Conservation (phyloP, 139 green algal genomes). For the Nannochloris sp. region DNA sequence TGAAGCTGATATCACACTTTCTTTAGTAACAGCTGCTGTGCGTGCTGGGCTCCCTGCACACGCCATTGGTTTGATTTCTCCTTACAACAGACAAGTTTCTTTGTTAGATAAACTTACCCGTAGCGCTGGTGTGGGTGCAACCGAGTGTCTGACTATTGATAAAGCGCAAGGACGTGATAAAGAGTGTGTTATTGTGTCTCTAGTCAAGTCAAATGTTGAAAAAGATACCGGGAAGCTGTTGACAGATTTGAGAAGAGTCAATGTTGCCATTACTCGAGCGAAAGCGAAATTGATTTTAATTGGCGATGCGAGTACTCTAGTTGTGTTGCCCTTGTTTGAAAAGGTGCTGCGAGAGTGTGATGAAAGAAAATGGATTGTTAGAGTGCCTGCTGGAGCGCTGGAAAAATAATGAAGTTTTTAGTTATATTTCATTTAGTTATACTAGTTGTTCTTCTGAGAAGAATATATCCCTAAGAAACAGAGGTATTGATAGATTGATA, state of each 20-base stretch:
- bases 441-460: too few species aligned
- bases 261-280: slow-evolving; percentile 88
- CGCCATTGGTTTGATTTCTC: slow-evolving; percentile 73
- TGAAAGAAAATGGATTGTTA: neutral
- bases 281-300: slow-evolving; percentile 74
- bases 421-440: too few species aligned
- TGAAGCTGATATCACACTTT: slow-evolving; percentile 50
- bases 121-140: neutral
- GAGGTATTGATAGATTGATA: too few species aligned
- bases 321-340: slow-evolving; percentile 26
- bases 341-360: slow-evolving; percentile 14
- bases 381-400: neutral
- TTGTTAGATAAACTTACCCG: slow-evolving; percentile 9
- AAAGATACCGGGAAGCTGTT: slow-evolving; percentile 52
- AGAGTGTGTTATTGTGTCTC: slow-evolving; percentile 55
- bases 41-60: slow-evolving; percentile 27
- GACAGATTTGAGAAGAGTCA: slow-evolving; percentile 79
- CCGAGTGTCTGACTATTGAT: slow-evolving; percentile 85
- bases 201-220: slow-evolving; percentile 64
- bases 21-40: slow-evolving; percentile 44
- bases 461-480: too few species aligned
- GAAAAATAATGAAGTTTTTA: too few species aligned
- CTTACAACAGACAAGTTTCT: slow-evolving; percentile 71
- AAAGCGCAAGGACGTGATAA: slow-evolving; percentile 83
- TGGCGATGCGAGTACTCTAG: slow-evolving; percentile 46